These are phyloP conservation scores for Symbiodinium pilosum DNA, from an alignment of 73 alveolate genomes.

Conservation along the genomic window DNA sequence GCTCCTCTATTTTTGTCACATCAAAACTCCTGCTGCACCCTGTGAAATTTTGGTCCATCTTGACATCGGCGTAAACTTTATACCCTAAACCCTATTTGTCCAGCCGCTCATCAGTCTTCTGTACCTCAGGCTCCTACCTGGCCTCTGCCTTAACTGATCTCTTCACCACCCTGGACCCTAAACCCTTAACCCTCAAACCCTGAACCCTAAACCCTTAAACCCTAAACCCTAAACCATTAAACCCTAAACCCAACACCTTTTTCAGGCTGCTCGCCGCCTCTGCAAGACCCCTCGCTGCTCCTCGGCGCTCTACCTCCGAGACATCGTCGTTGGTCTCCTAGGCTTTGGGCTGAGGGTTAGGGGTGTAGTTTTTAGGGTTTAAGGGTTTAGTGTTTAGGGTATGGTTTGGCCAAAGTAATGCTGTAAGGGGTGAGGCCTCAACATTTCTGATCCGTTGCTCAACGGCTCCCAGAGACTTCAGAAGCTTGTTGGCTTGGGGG, in stretches of 20 bases:
- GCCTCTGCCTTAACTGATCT: no score
- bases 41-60: no score
- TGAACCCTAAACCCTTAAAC: neutral
- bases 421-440: neutral
- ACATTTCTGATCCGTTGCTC: neutral
- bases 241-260: neutral
- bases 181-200: neutral
- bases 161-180: neutral
- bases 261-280: conserved; percentile 10
- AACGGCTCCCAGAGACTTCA: no score
- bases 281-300: conserved; percentile 85
- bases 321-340: conserved; percentile 93
- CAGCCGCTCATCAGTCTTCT: no score
- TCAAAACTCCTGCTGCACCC: no score
- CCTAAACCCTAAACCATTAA: neutral
- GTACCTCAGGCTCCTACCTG: no score
- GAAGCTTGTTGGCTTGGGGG: no score
- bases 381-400: neutral
- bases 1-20: no score
- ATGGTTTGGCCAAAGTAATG: neutral
- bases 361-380: neutral
- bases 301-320: conserved; percentile 90
- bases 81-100: no score
- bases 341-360: neutral
- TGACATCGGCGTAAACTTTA: no score